Evolutionary conservation across 495 filamentous ascomycete species (phyloP).

Genomic region (Hypoxylon intermedium): DNA sequence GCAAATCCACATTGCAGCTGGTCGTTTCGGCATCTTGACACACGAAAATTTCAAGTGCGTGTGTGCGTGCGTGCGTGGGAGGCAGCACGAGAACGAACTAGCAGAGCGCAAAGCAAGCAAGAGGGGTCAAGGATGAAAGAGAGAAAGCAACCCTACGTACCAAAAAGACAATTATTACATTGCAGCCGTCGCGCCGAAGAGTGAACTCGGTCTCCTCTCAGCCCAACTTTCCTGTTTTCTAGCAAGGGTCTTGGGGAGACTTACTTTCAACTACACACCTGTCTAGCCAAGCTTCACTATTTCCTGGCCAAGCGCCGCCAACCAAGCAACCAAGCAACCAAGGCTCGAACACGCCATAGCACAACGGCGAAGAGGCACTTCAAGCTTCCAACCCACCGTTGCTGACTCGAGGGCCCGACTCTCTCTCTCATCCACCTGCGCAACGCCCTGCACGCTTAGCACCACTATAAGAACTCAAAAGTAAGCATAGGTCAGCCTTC

Average conservation of each 20-base stretch:
- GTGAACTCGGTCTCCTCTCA: neutral
- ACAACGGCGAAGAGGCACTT: no score
- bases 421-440: slow-evolving; percentile 6
- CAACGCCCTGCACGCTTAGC: neutral
- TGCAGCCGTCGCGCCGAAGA: slow-evolving; percentile 3
- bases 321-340: no score
- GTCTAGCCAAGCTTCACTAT: slow-evolving; percentile 33
- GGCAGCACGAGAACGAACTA: slow-evolving; percentile 18
- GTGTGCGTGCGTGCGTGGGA: no score
- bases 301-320: slow-evolving; percentile 15
- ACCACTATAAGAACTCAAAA: neutral
- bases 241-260: slow-evolving; percentile 15
- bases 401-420: slow-evolving; percentile 14
- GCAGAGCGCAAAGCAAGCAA: neutral
- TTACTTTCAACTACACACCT: slow-evolving; percentile 32
- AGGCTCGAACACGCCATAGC: slow-evolving; percentile 26
- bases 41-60: slow-evolving; percentile 13
- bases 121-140: neutral
- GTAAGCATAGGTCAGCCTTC: neutral
- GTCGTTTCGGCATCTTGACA: slow-evolving; percentile 28
- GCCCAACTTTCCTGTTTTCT: neutral
- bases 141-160: slow-evolving; percentile 4
- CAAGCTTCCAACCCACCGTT: neutral
- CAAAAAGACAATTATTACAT: slow-evolving; percentile 17
- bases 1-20: slow-evolving; percentile 23